Evolutionary conservation across 2,329 filamentous ascomycete genomes (phyloP), one percentile per base, ranked within the genome.

Genomic region (Ceratocystis diversiconidia): DNA sequence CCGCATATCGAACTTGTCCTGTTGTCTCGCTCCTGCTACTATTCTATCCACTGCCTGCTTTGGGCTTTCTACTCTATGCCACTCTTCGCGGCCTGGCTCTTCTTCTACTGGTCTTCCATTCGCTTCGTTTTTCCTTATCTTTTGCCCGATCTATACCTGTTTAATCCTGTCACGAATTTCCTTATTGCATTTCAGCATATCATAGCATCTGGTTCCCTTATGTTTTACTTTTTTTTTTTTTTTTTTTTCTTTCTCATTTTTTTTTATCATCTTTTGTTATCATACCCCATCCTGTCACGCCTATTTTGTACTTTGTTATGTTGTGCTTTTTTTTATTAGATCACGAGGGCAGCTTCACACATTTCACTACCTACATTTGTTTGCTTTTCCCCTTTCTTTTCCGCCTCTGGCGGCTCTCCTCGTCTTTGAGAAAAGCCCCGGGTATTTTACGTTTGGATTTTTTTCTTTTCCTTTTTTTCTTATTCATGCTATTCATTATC

Each of bases 131-230:
- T 36, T 32, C 17, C 25, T 8, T 25, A 50, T 17, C 46, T 44
- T 48, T 62, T 62, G 43, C 61, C 61, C 25, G 36, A 48, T 62
- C 41, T 46, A 46, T 30, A 62, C 61, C 19, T 62, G 61, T 62
- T 62, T 62, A 62, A 62, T 62, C 61, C 41, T 12, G n/a, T 48
- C 60, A 36, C 55, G 55, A 59, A 59, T 59, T 36, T 59, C 55
- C 28, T 59, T 59, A 32, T 36, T 36, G 28, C 28, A 36, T 59
- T 62, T 48, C 22, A 30, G 43, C 41, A 62, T 48, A n/a, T 62
- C 60, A 62, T 30, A 62, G 61, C 61, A 62, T 62, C 43, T 50
- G n/a, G 43, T 48, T n/a, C 46, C 61, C 19, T 61, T 5, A 61
- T 41, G 25, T 44, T 41, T 43, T 43, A 3, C 1, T 19, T 22